Percentiles rank a stretch among this genome's conserved stretches.
Evolutionary conservation across 2,329 filamentous ascomycete genomes (phyloP).

Genomic region (Sporothrix humicola): DNA sequence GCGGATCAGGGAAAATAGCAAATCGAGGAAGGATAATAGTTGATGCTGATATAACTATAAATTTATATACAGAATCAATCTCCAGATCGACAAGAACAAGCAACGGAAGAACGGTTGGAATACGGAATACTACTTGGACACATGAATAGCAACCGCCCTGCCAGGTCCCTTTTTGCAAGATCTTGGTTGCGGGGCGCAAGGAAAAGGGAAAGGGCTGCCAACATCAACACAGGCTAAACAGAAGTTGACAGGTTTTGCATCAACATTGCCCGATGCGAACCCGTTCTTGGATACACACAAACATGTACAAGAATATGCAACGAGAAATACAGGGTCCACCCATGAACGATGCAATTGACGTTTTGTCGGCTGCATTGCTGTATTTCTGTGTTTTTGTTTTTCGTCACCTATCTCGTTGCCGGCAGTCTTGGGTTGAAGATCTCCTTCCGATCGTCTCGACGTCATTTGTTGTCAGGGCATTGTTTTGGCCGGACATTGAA

Average conservation of each 20-base stretch:
- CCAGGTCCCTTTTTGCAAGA: slow-evolving; percentile 1
- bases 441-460: neutral
- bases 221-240: slow-evolving; percentile 19
- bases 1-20: slow-evolving; percentile 12
- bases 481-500: neutral
- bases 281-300: too few relatives aligned
- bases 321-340: neutral
- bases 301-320: neutral
- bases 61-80: neutral
- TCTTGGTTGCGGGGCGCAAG: slow-evolving; percentile 6
- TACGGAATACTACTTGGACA: neutral
- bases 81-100: neutral
- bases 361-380: neutral
- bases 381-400: neutral
- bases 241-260: slow-evolving; percentile 5
- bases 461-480: neutral
- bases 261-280: neutral
- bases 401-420: neutral
- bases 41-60: neutral
- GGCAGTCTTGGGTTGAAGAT: neutral
- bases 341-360: neutral
- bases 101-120: neutral
- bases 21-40: too few relatives aligned
- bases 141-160: neutral
- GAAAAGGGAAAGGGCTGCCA: neutral